Base-by-base conservation (phyloP, 2,329 filamentous ascomycete species). In the Pezicula radicicola region DNA sequence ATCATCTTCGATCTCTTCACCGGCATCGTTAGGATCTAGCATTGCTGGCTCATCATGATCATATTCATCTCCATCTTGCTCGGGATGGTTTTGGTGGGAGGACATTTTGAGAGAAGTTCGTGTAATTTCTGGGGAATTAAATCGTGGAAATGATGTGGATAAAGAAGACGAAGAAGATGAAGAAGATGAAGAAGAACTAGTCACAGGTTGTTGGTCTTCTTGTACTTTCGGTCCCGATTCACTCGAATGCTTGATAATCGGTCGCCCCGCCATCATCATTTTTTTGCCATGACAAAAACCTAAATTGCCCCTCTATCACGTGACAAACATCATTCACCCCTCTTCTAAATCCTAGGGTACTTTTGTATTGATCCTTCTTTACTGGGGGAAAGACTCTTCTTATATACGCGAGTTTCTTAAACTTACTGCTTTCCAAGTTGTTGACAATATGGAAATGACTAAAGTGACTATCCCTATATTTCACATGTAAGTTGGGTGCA, bases 1-100 rank as follows among this genome's bases (percentile, higher is more conserved):
- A 54, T 84, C 85, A 33, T 81, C 75, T 41, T 75, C 67, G 50
- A 91, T 79, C 69, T 94, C 85, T 72, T 96, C 91, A 27, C 83
- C 87, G 3, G 84, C 87, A 59, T 96, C 92, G 36, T 88, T 85
- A 50, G 83, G 82, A 62, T 86, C 85, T 57, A 96, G 82, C 72
- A 92, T 85, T 59, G 84, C 85, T 61, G 86, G 82, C 55, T 87
- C 82, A 49, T 83, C 80, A 56, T 85, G 81, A 51, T 83, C 77
- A 40, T 55, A 59, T 18, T 53, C 48, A 46, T 64, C 57, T n/a
- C 56, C 55, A 50, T 60, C 50, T 27, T 63, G 42, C 25, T 58
- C 52, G 10, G 54, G 39, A 39, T 60, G 42, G 21, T 45, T 8
- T 30, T 45, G 49, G 37, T 59, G 50, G 18, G 55, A 57, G n/a